phyloP scores from a whole-genome alignment of 2,329 filamentous ascomycete genomes.

The Phyllosticta citrichinensis region DNA sequence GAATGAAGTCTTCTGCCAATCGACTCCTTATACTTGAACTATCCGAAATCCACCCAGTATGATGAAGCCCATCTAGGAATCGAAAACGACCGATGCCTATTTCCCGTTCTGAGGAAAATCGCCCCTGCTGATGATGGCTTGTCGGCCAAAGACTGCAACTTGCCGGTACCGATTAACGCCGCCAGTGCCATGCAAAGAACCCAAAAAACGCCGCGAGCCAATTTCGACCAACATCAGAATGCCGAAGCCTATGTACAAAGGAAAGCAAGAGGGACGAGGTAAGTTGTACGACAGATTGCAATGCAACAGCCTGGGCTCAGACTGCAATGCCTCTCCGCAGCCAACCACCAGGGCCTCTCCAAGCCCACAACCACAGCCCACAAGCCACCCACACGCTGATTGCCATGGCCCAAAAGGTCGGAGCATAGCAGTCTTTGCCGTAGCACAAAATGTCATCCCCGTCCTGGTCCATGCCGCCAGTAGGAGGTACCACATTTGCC shows the following conservation, averaged over 20 bases:
- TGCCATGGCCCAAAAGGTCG: conserved; percentile 79
- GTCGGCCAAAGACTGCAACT: not conserved
- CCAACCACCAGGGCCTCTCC: conserved; percentile 73
- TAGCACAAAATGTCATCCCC: conserved; percentile 58
- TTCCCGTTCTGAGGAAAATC: not conserved
- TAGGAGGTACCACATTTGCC: conserved; percentile 28
- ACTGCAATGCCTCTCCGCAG: conserved; percentile 63
- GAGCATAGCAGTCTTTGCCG: conserved; percentile 69
- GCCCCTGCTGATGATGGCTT: not conserved
- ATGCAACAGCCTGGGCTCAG: conserved; percentile 12
- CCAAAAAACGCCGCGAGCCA: not conserved
- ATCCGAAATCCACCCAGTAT: not conserved
- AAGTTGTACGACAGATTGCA: not conserved
- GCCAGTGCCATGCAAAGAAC: not conserved
- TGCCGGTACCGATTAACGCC: not conserved
- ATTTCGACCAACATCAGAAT: not conserved
- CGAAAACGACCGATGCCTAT: not conserved
- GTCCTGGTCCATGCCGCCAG: conserved; percentile 36
- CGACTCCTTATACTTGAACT: no score
- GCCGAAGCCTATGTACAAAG: not conserved
- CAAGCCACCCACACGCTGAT: conserved; percentile 70
- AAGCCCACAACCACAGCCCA: conserved; percentile 59
- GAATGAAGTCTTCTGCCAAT: no score
- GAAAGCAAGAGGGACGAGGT: not conserved
- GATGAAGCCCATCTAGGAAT: not conserved